Percentiles rank a stretch among this genome's conserved stretches.
Conservation (phyloP, 139 green algal genomes). For the Limnomonas spitsbergensis region DNA sequence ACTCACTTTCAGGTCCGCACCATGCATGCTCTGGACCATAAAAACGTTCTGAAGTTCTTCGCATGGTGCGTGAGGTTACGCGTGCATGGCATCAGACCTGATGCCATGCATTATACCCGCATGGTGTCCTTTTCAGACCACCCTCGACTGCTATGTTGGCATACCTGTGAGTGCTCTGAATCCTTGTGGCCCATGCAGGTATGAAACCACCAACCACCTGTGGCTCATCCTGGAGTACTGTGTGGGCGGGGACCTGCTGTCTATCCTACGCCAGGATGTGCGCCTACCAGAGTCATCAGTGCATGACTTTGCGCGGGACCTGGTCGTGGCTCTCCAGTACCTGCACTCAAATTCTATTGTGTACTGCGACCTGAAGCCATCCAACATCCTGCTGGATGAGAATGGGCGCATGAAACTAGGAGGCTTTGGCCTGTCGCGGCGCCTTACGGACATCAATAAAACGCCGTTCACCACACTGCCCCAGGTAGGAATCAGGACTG, state of each 20-base stretch:
- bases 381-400: constrained; percentile 92
- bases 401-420: constrained; percentile 89
- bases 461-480: constrained; percentile 52
- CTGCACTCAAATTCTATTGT: constrained; percentile 80
- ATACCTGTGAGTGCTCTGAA: too few species aligned
- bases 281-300: constrained; percentile 81
- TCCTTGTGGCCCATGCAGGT: too few species aligned
- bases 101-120: too few species aligned
- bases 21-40: constrained; percentile 84
- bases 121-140: too few species aligned
- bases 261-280: constrained; percentile 78
- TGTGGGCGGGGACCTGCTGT: constrained; percentile 88
- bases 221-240: constrained; percentile 99
- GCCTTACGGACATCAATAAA: constrained; percentile 77
- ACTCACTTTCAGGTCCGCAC: constrained; percentile 62
- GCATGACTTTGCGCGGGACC: constrained; percentile 78
- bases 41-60: constrained; percentile 89
- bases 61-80: constrained; percentile 75
- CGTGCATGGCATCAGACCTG: too few species aligned
- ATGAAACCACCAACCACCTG: constrained; percentile 92
- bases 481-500: constrained; percentile 17
- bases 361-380: constrained; percentile 92
- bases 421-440: constrained; percentile 84
- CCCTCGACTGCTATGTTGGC: too few species aligned
- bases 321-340: constrained; percentile 69